Percentiles rank a stretch among this genome's conserved stretches.
These are phyloP conservation scores for Cyclospora cayetanensis DNA, from an alignment of 169 alveolate genomes.

Conservation along the genomic window DNA sequence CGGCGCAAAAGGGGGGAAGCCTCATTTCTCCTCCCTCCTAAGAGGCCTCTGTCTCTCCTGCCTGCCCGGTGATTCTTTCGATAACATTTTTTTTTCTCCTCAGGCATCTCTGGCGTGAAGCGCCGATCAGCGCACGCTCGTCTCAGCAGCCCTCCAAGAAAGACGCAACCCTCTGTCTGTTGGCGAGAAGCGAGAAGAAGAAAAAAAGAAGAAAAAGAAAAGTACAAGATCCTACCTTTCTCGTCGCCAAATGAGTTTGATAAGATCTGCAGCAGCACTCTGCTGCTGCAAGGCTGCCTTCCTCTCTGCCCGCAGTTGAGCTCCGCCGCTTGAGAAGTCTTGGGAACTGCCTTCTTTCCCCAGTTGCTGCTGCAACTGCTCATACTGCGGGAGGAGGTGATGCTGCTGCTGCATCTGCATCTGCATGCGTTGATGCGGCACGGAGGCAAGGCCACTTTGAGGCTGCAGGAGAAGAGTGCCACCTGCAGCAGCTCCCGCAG, in stretches of 20 bases:
- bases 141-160: no score
- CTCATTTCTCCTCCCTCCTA: no score
- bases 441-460: neutral
- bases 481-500: neutral
- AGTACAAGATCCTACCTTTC: slow-evolving; percentile 23
- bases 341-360: neutral
- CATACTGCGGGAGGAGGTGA: slow-evolving; percentile 19
- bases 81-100: no score
- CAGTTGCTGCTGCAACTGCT: neutral
- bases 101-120: no score
- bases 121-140: no score
- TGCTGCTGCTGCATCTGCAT: neutral
- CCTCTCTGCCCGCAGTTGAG: neutral
- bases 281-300: neutral
- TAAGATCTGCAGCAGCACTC: slow-evolving; percentile 26
- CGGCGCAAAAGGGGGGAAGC: no score
- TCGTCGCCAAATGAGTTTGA: slow-evolving; percentile 19
- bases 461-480: neutral
- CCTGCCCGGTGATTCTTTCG: no score
- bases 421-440: no score
- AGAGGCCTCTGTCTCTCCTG: no score
- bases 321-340: neutral
- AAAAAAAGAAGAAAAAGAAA: no score
- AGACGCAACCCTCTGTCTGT: no score
- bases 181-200: no score